phyloP scores from a whole-genome alignment of 192 early-diverging fungal genomes.

The Coemansia sp. region DNA sequence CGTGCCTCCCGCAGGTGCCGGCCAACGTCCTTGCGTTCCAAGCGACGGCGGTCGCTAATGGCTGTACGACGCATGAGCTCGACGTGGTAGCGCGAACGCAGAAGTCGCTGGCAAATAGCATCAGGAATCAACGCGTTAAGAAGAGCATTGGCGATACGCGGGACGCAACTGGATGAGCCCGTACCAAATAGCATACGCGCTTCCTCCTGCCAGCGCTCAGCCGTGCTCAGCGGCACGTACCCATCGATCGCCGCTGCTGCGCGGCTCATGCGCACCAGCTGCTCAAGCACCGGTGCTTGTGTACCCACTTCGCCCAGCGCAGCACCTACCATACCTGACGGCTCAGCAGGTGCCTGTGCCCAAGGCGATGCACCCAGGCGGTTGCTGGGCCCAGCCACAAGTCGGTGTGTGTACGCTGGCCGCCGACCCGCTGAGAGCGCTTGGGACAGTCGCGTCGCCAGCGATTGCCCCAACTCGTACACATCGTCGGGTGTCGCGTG shows the following conservation, averaged over 20 bases:
- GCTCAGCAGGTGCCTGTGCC: constrained; percentile 4
- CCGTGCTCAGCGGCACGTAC: constrained; percentile 66
- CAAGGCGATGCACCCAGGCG: constrained; percentile 10
- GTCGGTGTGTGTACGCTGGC: constrained; percentile 28
- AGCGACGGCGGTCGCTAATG: constrained; percentile 35
- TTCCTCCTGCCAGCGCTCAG: constrained; percentile 87
- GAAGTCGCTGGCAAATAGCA: constrained; percentile 62
- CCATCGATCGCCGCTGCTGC: constrained; percentile 61
- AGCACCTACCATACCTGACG: constrained; percentile 5
- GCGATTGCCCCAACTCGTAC: constrained; percentile 35
- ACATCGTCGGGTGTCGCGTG: constrained; percentile 37
- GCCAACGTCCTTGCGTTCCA: constrained; percentile 54
- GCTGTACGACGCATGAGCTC: constrained; percentile 39
- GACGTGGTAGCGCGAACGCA: constrained; percentile 42
- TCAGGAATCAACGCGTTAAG: constrained; percentile 73
- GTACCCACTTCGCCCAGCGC: constrained; percentile 21
- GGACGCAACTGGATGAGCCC: constrained; percentile 59
- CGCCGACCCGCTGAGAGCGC: constrained; percentile 38
- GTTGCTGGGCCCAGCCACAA: constrained; percentile 29
- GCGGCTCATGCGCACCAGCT: constrained; percentile 34
- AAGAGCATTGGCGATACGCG: constrained; percentile 60
- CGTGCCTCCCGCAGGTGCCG: constrained; percentile 58
- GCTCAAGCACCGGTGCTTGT: constrained; percentile 22
- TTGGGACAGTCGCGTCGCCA: constrained; percentile 36
- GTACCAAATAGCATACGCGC: constrained; percentile 75